These are phyloP conservation scores for Penicillium lividum DNA, from an alignment of 495 filamentous ascomycete genomes.

Conservation along the genomic window DNA sequence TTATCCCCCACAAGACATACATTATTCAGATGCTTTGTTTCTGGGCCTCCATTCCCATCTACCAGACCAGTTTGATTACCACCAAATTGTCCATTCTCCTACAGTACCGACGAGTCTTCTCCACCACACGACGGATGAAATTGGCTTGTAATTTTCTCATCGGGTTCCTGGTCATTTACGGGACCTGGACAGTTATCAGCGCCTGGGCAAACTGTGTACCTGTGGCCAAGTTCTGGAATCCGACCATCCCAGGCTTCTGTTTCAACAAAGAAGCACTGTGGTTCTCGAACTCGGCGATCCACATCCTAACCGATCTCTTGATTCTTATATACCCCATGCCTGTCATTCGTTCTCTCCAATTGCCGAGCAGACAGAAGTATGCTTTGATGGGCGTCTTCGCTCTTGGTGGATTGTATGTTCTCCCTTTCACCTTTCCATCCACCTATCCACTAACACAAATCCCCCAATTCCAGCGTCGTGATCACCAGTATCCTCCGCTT, in stretches of 20 bases:
- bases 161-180: slow-evolving; percentile 36
- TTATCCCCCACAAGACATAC: slow-evolving; percentile 24
- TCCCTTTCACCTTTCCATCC: neutral
- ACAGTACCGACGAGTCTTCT: slow-evolving; percentile 42
- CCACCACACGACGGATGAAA: slow-evolving; percentile 36
- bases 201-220: slow-evolving; percentile 42
- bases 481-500: slow-evolving; percentile 58
- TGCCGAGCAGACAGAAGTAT: slow-evolving; percentile 44
- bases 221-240: slow-evolving; percentile 38
- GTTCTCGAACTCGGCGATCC: slow-evolving; percentile 42
- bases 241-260: slow-evolving; percentile 30
- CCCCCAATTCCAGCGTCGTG: slow-evolving; percentile 39
- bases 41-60: slow-evolving; percentile 39
- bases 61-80: slow-evolving; percentile 35
- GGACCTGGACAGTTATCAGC: slow-evolving; percentile 38
- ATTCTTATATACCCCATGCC: slow-evolving; percentile 52
- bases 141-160: slow-evolving; percentile 38
- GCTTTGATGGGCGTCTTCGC: slow-evolving; percentile 50
- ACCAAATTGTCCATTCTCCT: slow-evolving; percentile 44
- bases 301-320: slow-evolving; percentile 51
- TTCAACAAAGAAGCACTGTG: slow-evolving; percentile 36
- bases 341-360: slow-evolving; percentile 43
- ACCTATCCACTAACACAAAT: slow-evolving; percentile 14
- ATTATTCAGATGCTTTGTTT: slow-evolving; percentile 40
- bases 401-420: slow-evolving; percentile 48